Evolutionary conservation across 2,329 filamentous ascomycete genomes (phyloP).

Genomic region (Ciborinia camelliae): DNA sequence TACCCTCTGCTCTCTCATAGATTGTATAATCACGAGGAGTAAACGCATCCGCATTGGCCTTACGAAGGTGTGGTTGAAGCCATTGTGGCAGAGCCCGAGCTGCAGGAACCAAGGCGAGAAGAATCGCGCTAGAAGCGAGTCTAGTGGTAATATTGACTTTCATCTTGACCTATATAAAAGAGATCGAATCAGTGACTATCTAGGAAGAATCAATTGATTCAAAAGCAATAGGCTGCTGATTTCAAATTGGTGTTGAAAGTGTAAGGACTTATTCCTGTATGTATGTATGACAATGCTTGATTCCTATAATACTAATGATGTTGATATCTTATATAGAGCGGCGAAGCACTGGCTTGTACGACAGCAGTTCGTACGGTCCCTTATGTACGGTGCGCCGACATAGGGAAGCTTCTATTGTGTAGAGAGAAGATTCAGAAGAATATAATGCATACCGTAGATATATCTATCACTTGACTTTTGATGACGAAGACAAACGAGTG

Average conservation of each 20-base stretch:
- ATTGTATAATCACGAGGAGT: constrained; percentile 30
- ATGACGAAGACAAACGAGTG: constrained; percentile 12
- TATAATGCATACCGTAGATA: neutral
- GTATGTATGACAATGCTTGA: no score
- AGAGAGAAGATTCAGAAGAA: neutral
- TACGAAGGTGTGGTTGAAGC: constrained; percentile 27
- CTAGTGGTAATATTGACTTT: constrained; percentile 23
- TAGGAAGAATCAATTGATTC: constrained; percentile 1
- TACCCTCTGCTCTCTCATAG: constrained; percentile 25
- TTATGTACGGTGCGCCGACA: no score
- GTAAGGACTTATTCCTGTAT: no score
- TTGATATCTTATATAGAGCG: no score
- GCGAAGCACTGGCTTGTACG: no score
- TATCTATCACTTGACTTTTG: constrained; percentile 9
- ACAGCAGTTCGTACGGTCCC: no score
- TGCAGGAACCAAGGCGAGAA: constrained; percentile 26
- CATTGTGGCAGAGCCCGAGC: constrained; percentile 29
- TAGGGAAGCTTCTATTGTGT: neutral
- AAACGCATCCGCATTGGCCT: constrained; percentile 21
- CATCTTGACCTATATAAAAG: constrained; percentile 31
- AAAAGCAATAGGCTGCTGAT: neutral
- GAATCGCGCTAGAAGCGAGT: constrained; percentile 24
- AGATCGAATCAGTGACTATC: neutral
- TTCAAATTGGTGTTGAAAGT: no score
- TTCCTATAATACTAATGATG: no score